Percentiles rank a stretch among this genome's conserved stretches.
These are phyloP conservation scores for Porphyrellus cyaneotinctus DNA, from an alignment of 768 basidiomycete species.

Conservation along the genomic window DNA sequence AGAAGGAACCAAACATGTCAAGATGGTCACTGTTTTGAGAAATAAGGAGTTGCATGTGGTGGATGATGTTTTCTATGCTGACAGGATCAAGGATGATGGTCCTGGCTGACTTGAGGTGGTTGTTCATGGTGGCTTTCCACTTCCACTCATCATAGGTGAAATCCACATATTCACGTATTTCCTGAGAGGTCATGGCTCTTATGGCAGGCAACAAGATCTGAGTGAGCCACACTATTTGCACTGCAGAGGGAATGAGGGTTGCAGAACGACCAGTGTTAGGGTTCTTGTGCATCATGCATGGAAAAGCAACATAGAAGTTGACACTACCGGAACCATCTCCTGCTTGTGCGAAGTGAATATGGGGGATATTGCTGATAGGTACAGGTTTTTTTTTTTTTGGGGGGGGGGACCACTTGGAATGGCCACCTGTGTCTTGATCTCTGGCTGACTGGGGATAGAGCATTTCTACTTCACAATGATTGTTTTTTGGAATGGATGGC, in stretches of 20 bases:
- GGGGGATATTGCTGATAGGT: conserved; percentile 1
- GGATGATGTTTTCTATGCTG: not conserved
- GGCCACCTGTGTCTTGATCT: not conserved
- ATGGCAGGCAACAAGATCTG: conserved; percentile 6
- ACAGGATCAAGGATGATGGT: conserved; percentile 1
- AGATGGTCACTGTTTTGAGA: not conserved
- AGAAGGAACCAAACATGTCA: conserved; percentile 11
- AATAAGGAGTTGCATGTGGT: not conserved
- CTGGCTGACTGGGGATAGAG: not conserved
- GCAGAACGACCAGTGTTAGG: not conserved
- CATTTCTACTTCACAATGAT: conserved; percentile 3
- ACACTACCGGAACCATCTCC: conserved; percentile 1
- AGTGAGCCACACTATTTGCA: conserved; percentile 1
- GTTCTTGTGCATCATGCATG: conserved; percentile 6
- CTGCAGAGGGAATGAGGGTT: not conserved
- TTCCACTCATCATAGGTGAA: conserved; percentile 12
- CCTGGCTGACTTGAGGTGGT: conserved; percentile 1
- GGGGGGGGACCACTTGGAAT: conserved; percentile 3
- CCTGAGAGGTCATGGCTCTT: not conserved
- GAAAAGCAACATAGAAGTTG: conserved; percentile 6
- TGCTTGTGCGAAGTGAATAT: conserved; percentile 1
- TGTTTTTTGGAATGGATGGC: conserved; percentile 1
- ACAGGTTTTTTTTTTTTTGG: not conserved
- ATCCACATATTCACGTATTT: conserved; percentile 4
- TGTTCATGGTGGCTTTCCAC: conserved; percentile 8